Percentiles rank a stretch among this genome's conserved stretches.
Evolutionary conservation across 2,329 filamentous ascomycete genomes (phyloP).

Genomic region (Phaeomoniella chlamydospora): DNA sequence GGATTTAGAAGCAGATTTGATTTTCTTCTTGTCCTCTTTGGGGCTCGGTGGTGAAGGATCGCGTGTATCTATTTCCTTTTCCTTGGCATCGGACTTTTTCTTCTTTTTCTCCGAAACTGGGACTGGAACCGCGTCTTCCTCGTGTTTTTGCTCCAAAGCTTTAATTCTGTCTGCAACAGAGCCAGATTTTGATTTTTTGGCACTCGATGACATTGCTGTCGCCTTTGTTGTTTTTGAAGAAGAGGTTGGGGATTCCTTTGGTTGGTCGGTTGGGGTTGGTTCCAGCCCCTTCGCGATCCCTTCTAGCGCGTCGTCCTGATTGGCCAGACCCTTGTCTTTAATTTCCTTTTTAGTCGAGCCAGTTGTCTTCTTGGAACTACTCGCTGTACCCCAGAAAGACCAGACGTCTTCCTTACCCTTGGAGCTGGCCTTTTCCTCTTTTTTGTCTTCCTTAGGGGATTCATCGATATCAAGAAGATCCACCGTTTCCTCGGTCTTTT

Average conservation of each 20-base stretch:
- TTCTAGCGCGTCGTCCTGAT: conserved; percentile 23
- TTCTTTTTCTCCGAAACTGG: conserved; percentile 15
- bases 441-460: conserved; percentile 15
- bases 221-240: conserved; percentile 26
- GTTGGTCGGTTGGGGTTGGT: conserved; percentile 21
- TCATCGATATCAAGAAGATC: conserved; percentile 11
- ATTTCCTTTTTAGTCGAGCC: conserved; percentile 28
- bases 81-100: conserved; percentile 14
- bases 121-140: conserved; percentile 12
- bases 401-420: conserved; percentile 15
- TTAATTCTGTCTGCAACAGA: conserved; percentile 41
- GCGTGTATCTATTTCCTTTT: conserved; percentile 17
- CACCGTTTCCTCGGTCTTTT: conserved; percentile 7
- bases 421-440: conserved; percentile 22
- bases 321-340: conserved; percentile 24
- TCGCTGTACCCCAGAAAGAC: conserved; percentile 12
- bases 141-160: conserved; percentile 24
- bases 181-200: conserved; percentile 24
- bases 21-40: conserved; percentile 26
- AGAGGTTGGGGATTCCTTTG: conserved; percentile 19
- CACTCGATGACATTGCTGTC: conserved; percentile 18
- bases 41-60: conserved; percentile 21
- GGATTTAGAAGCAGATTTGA: conserved; percentile 23
- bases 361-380: conserved; percentile 15
- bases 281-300: conserved; percentile 28